Evolutionary conservation across 78 protist species (phyloP).

Genomic region (Planoprotostelium fungivorum): DNA sequence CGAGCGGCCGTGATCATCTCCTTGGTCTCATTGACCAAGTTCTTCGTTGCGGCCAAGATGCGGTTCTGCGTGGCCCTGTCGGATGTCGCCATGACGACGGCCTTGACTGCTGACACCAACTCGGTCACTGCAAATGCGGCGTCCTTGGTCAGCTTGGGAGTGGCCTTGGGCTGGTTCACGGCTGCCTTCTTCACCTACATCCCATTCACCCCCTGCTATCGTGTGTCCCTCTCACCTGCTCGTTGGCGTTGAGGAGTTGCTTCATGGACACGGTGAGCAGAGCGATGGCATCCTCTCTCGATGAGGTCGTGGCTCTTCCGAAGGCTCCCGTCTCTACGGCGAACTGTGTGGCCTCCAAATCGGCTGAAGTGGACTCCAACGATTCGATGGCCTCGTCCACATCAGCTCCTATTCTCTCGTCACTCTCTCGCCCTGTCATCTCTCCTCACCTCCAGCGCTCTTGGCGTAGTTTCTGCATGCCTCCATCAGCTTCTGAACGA

Average conservation of each 20-base stretch:
- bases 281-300: slow-evolving; percentile 41
- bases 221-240: too few species aligned
- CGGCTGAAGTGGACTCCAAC: slow-evolving; percentile 49
- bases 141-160: slow-evolving; percentile 24
- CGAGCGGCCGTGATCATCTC: slow-evolving; percentile 44
- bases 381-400: slow-evolving; percentile 59
- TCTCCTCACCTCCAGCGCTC: slow-evolving; percentile 21
- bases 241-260: slow-evolving; percentile 20
- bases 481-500: slow-evolving; percentile 54
- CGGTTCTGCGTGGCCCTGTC: slow-evolving; percentile 53
- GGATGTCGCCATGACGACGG: slow-evolving; percentile 23
- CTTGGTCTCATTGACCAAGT: slow-evolving; percentile 50
- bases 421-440: neutral
- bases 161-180: slow-evolving; percentile 30
- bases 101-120: slow-evolving; percentile 24
- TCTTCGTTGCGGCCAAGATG: slow-evolving; percentile 31
- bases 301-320: slow-evolving; percentile 33
- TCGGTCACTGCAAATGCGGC: slow-evolving; percentile 23
- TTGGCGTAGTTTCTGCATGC: slow-evolving; percentile 46
- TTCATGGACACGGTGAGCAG: slow-evolving; percentile 39
- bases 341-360: slow-evolving; percentile 57
- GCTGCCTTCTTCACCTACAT: neutral
- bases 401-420: slow-evolving; percentile 16
- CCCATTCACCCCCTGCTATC: neutral
- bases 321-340: slow-evolving; percentile 55